A percentile compares a stretch with the other conserved stretches of the same genome.
These are phyloP conservation scores for Cryptosporidium bovis DNA, from an alignment of 169 alveolate genomes.

Conservation along the genomic window DNA sequence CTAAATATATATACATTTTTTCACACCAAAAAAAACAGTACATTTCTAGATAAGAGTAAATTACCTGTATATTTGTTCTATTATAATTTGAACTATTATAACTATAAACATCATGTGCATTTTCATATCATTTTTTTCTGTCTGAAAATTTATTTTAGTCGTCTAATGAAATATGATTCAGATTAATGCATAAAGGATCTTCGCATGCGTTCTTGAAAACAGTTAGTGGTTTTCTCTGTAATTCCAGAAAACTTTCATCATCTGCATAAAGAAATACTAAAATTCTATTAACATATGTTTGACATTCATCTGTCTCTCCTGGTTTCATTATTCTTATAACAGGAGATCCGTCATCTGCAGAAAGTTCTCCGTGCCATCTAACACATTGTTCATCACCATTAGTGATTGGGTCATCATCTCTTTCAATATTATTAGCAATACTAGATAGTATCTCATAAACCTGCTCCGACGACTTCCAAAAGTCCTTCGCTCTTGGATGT, in stretches of 20 bases:
- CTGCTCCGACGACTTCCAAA: conserved; percentile 88
- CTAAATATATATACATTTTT: too few relatives aligned
- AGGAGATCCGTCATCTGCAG: conserved; percentile 86
- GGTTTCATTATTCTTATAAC: conserved; percentile 86
- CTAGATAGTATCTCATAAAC: conserved; percentile 85
- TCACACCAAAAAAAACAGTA: too few relatives aligned
- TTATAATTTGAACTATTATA: too few relatives aligned
- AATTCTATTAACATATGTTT: conserved; percentile 88
- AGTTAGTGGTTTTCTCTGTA: conserved; percentile 85
- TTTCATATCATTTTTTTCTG: too few relatives aligned
- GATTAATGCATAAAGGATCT: conserved; percentile 86
- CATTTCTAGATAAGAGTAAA: too few relatives aligned
- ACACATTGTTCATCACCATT: conserved; percentile 91
- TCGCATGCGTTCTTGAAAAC: conserved; percentile 92
- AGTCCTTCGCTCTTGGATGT: conserved; percentile 91
- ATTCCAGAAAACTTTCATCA: conserved; percentile 88
- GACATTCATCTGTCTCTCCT: conserved; percentile 85
- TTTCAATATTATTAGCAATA: conserved; percentile 86
- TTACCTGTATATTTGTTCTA: too few relatives aligned
- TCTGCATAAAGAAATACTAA: conserved; percentile 89
- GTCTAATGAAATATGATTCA: conserved; percentile 89
- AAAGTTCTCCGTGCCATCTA: conserved; percentile 88
- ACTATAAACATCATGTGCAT: too few relatives aligned
- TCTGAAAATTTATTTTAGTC: conserved; percentile 55
- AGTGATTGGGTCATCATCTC: conserved; percentile 88